Evolutionary conservation across 2,329 filamentous ascomycete genomes (phyloP).

Genomic region (Plenodomus tracheiphilus): DNA sequence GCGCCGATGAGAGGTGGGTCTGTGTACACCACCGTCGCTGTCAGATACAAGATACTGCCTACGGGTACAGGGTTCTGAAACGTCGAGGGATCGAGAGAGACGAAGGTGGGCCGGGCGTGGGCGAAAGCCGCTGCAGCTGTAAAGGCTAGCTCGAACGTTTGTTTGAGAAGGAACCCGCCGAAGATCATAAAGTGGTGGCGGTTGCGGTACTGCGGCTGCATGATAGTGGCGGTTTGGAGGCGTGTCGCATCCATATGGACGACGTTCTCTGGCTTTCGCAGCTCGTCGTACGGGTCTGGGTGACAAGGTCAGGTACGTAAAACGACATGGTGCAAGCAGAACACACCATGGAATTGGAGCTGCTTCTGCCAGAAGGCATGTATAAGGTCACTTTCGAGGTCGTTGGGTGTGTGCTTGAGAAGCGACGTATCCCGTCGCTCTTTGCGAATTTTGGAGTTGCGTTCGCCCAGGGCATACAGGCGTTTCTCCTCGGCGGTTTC

Average conservation of each 20-base stretch:
- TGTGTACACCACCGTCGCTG: slow-evolving; percentile 71
- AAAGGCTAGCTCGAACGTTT: slow-evolving; percentile 76
- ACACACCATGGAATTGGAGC: slow-evolving; percentile 61
- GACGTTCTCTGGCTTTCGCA: slow-evolving; percentile 60
- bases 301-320: not conserved
- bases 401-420: slow-evolving; percentile 69
- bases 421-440: slow-evolving; percentile 63
- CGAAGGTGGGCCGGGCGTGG: slow-evolving; percentile 69
- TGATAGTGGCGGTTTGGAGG: slow-evolving; percentile 70
- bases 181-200: slow-evolving; percentile 79
- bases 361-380: slow-evolving; percentile 74
- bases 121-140: slow-evolving; percentile 73
- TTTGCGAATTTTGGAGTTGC: slow-evolving; percentile 69
- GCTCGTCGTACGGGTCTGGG: slow-evolving; percentile 58
- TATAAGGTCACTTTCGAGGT: slow-evolving; percentile 71
- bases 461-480: slow-evolving; percentile 65
- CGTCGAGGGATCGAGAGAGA: slow-evolving; percentile 72
- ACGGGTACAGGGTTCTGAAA: slow-evolving; percentile 77
- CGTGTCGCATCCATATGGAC: slow-evolving; percentile 65
- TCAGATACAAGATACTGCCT: slow-evolving; percentile 74
- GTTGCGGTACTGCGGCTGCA: slow-evolving; percentile 74
- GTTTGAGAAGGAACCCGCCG: slow-evolving; percentile 73
- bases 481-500: slow-evolving; percentile 68
- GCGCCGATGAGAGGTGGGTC: slow-evolving; percentile 59
- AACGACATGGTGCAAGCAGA: not conserved